phyloP scores from a whole-genome alignment of 1,284 basidiomycete species.

The Cryptococcus neoformans region DNA sequence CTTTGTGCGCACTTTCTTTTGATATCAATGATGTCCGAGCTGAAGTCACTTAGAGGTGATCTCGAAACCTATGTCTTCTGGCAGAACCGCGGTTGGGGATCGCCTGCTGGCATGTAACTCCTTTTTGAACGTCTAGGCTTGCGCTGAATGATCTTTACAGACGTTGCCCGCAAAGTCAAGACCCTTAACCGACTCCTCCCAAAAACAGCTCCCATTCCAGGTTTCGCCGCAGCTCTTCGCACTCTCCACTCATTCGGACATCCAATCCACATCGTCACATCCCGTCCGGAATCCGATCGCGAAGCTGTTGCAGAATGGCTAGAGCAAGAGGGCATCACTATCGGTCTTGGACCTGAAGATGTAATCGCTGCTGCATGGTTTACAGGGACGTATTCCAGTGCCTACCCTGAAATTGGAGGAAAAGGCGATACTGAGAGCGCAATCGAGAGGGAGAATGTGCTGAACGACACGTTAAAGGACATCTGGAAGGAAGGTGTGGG shows the following conservation, averaged over 20 bases:
- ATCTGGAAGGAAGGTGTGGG: slow-evolving; percentile 12
- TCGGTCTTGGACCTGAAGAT: slow-evolving; percentile 23
- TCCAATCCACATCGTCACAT: slow-evolving; percentile 37
- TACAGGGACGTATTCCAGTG: slow-evolving; percentile 11
- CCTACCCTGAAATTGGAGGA: slow-evolving; percentile 6
- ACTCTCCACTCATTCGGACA: slow-evolving; percentile 31
- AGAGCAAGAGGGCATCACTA: slow-evolving; percentile 18
- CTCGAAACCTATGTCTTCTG: slow-evolving; percentile 28
- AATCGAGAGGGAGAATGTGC: slow-evolving; percentile 11
- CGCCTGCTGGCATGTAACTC: slow-evolving; percentile 24
- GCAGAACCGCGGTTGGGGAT: slow-evolving; percentile 35
- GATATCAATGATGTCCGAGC: neutral
- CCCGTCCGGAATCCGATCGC: slow-evolving; percentile 18
- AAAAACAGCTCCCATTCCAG: slow-evolving; percentile 22
- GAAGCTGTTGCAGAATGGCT: slow-evolving; percentile 23
- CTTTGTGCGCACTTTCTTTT: slow-evolving; percentile 15
- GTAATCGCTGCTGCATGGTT: slow-evolving; percentile 25
- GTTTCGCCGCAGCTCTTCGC: slow-evolving; percentile 21
- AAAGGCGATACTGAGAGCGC: slow-evolving; percentile 14
- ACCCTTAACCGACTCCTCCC: slow-evolving; percentile 21
- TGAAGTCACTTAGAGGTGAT: slow-evolving; percentile 18
- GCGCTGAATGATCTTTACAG: slow-evolving; percentile 7
- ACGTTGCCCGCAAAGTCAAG: slow-evolving; percentile 24
- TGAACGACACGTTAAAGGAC: slow-evolving; percentile 16
- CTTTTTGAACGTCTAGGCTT: neutral